Conservation (phyloP, 148 eudicot genomes). For the Cornus kousa region DNA sequence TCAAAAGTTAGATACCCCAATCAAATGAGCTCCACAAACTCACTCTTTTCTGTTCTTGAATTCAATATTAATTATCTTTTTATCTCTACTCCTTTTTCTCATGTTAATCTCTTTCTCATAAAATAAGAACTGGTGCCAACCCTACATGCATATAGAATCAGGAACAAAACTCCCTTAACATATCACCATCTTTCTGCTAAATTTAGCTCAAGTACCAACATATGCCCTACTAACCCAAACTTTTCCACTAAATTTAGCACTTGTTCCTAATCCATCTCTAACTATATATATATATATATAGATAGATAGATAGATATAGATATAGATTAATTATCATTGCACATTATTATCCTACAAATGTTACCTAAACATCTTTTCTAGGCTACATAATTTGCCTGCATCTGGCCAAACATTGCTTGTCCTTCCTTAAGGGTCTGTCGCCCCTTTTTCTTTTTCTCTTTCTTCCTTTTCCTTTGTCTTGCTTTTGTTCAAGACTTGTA, state of each 20-base stretch:
- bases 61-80: conserved; percentile 5
- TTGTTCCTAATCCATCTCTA: conserved; percentile 27
- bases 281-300: too few species aligned
- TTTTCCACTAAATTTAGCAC: conserved; percentile 55
- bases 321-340: neutral
- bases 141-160: conserved; percentile 31
- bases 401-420: conserved; percentile 12
- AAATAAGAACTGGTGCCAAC: neutral
- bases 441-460: neutral
- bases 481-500: conserved; percentile 18
- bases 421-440: conserved; percentile 16
- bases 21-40: conserved; percentile 23
- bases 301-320: too few species aligned
- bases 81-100: neutral
- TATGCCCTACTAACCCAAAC: conserved; percentile 12
- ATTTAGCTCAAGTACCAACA: conserved; percentile 22
- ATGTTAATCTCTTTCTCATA: neutral
- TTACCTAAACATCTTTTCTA: conserved; percentile 14
- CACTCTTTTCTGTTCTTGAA: conserved; percentile 6
- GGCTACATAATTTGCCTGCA: conserved; percentile 20
- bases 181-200: conserved; percentile 26
- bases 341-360: neutral
- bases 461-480: conserved; percentile 7
- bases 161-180: conserved; percentile 37
- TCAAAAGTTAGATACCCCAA: conserved; percentile 20